These are phyloP conservation scores for Aspergillus ochraceoroseus DNA, from an alignment of 2,329 filamentous ascomycete genomes.

Conservation along the genomic window DNA sequence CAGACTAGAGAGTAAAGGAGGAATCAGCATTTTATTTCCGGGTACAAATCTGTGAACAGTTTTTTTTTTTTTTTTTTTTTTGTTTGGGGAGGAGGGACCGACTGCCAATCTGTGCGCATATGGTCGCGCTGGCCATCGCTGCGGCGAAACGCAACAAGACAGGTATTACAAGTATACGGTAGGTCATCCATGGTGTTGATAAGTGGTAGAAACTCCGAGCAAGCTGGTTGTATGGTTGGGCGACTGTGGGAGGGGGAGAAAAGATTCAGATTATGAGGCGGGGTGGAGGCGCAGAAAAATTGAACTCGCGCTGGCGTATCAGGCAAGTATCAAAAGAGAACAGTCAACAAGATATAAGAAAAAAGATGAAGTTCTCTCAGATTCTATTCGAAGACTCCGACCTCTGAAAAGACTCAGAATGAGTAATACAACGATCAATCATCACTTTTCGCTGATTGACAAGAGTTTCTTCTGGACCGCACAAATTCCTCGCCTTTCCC, in stretches of 20 bases:
- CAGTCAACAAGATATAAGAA: not conserved
- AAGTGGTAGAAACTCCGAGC: not conserved
- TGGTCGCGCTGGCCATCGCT: constrained; percentile 89
- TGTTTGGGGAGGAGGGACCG: constrained; percentile 42
- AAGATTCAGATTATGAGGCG: not conserved
- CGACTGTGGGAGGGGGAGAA: too few relatives aligned
- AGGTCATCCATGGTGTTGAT: constrained; percentile 41
- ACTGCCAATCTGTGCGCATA: constrained; percentile 99
- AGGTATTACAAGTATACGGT: constrained; percentile 97
- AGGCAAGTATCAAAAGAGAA: too few relatives aligned
- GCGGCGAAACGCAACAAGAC: constrained; percentile 91
- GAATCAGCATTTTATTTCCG: constrained; percentile 3
- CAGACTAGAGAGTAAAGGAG: constrained; percentile 52
- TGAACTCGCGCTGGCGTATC: not conserved
- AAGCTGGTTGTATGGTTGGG: too few relatives aligned
- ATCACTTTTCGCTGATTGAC: constrained; percentile 11
- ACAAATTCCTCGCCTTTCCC: constrained; percentile 20
- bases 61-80: constrained; percentile 7
- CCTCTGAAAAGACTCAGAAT: not conserved
- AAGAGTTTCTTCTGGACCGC: too few relatives aligned
- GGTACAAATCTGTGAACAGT: too few relatives aligned
- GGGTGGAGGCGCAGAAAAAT: not conserved
- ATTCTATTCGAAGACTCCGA: not conserved
- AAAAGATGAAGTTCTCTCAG: not conserved
- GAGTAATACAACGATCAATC: constrained; percentile 15